Evolutionary conservation across 768 basidiomycete species (phyloP).

Genomic region (Russula griseocarnosa): DNA sequence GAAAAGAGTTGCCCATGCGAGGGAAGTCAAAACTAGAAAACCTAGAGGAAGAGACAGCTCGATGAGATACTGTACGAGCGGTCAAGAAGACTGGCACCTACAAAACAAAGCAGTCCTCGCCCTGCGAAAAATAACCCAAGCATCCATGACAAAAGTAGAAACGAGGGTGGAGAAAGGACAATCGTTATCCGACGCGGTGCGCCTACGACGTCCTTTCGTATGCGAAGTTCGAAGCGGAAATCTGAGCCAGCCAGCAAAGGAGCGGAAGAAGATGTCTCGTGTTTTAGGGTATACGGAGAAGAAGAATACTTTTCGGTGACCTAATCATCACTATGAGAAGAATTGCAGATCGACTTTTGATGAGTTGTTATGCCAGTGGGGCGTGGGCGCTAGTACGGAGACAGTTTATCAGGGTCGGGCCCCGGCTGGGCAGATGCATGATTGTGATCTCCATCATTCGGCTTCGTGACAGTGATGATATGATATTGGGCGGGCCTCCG

Average conservation of each 20-base stretch:
- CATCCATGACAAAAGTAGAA: constrained; percentile 11
- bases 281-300: neutral
- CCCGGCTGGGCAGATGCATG: too few species aligned
- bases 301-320: neutral
- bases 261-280: neutral
- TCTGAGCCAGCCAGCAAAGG: constrained; percentile 25
- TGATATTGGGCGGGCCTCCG: too few species aligned
- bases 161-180: neutral
- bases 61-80: neutral
- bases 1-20: constrained; percentile 19
- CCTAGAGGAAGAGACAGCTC: constrained; percentile 5
- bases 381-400: too few species aligned
- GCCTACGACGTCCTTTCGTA: constrained; percentile 6
- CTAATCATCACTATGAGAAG: neutral
- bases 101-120: constrained; percentile 22
- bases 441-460: too few species aligned
- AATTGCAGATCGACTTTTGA: neutral
- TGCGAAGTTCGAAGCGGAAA: constrained; percentile 3
- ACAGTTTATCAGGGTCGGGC: too few species aligned
- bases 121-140: constrained; percentile 26
- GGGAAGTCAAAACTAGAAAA: constrained; percentile 8
- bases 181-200: constrained; percentile 1
- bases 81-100: constrained; percentile 3
- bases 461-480: too few species aligned
- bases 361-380: neutral